A percentile compares a stretch with the other conserved stretches of the same genome.
phyloP scores from a whole-genome alignment of 352 stramenopile genomes.

The Globisporangium paroecandrum region DNA sequence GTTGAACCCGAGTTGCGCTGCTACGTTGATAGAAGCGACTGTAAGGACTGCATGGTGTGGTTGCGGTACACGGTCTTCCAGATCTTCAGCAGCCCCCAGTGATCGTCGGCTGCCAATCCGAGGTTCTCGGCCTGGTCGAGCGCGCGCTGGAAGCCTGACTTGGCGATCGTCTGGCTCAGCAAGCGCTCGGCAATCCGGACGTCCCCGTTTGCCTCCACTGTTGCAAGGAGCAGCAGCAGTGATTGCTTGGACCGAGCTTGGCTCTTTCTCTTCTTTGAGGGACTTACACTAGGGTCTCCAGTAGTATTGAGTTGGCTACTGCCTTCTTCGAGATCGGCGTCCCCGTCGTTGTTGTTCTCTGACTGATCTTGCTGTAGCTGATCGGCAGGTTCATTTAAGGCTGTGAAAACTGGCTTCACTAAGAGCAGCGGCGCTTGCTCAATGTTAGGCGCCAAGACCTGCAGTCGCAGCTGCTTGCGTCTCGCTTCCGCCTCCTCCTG shows the following conservation, averaged over 20 bases:
- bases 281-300: too few relatives aligned
- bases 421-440: neutral
- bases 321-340: neutral
- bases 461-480: slow-evolving; percentile 33
- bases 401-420: neutral
- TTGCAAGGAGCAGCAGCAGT: slow-evolving; percentile 34
- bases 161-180: slow-evolving; percentile 25
- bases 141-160: slow-evolving; percentile 34
- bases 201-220: slow-evolving; percentile 55
- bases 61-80: slow-evolving; percentile 58
- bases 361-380: neutral
- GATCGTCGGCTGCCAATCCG: slow-evolving; percentile 23
- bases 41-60: slow-evolving; percentile 37
- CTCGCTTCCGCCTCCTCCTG: slow-evolving; percentile 30
- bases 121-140: slow-evolving; percentile 44
- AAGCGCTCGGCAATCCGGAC: slow-evolving; percentile 35
- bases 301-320: too few relatives aligned
- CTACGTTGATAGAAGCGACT: slow-evolving; percentile 8
- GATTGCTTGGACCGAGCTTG: slow-evolving; percentile 12
- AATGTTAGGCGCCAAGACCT: slow-evolving; percentile 30
- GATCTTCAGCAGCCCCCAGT: slow-evolving; percentile 50
- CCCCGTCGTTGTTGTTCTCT: slow-evolving; percentile 11
- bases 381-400: neutral
- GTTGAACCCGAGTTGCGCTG: too few relatives aligned
- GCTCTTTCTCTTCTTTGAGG: neutral